phyloP scores from a whole-genome alignment of 805 yeast species.

The Ogataea angusta region DNA sequence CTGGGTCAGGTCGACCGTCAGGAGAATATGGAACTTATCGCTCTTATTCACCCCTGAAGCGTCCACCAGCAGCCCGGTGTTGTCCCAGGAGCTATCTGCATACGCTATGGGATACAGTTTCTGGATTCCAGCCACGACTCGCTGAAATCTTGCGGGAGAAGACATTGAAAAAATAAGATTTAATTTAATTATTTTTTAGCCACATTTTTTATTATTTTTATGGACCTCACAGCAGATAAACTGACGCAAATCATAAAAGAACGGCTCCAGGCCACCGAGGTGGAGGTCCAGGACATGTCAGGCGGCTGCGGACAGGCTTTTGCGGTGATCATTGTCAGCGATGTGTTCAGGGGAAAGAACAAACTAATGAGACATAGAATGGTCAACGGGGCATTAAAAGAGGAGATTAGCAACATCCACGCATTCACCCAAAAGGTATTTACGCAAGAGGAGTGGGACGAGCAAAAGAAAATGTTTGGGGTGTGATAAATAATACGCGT shows the following conservation, averaged over 20 bases:
- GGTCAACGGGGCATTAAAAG: conserved; percentile 75
- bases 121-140: conserved; percentile 54
- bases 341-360: conserved; percentile 73
- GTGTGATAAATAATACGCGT: conserved; percentile 5
- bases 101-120: conserved; percentile 73
- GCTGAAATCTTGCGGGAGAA: conserved; percentile 34
- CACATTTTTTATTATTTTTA: conserved; percentile 4
- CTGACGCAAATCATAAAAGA: conserved; percentile 50
- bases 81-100: conserved; percentile 93
- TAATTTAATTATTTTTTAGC: not conserved
- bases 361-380: conserved; percentile 81
- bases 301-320: conserved; percentile 99
- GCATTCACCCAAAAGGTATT: conserved; percentile 93
- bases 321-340: conserved; percentile 81
- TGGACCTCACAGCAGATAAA: conserved; percentile 32
- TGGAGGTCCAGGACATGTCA: conserved; percentile 71
- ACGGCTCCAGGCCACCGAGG: conserved; percentile 59
- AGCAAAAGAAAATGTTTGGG: conserved; percentile 31
- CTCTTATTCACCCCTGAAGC: conserved; percentile 31
- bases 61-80: conserved; percentile 87
- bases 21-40: conserved; percentile 40
- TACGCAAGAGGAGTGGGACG: conserved; percentile 85
- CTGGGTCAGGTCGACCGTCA: conserved; percentile 83
- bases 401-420: conserved; percentile 84
- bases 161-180: conserved; percentile 4